Evolutionary conservation across 768 basidiomycete species (phyloP), one percentile per base, ranked within the genome.

Genomic region (Neoboletus subvelutipes): DNA sequence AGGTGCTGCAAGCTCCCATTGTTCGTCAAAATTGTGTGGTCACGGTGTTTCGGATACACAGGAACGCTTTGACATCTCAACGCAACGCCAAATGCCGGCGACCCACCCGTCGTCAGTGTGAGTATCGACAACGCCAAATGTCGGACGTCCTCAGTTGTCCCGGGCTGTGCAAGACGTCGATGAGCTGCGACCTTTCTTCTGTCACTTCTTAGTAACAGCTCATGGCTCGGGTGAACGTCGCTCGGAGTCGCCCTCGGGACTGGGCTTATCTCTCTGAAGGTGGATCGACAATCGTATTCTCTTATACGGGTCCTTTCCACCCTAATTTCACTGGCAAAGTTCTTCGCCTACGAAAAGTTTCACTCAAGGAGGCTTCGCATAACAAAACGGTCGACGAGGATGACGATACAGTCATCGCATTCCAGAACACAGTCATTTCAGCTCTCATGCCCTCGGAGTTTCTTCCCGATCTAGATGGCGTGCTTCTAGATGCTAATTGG

Each of bases 261-360:
- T 98, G 95, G 94, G 74, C 68, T 59, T 98, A 98, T 68, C 75
- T 93, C 22, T 87, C 92, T 0, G 96, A 98, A 76, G 96, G 96
- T n/a, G 92, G 90, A 20, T 89, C 92, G 20, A 89, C 92, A 7
- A 83, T 93, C 62, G 92, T 98, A 17, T 92, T 94, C 71, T 84
- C 90, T 9, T 96, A 95, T 67, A 62, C 66, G 11, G 92, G 94
- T 0, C 77, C 81, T 20, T 48, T 67, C 8, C 71, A 82, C 60
- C 70, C 80, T 2, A 55, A 69, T 9, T 88, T 87, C 68, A 71
- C 79, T 50, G 83, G 83, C 11, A 90, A 76, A 40, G 88, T 91
- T 1, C 77, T 98, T 26, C 83, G 95, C 11, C 75, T 98, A 53
- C 81, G 88, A 54, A 98, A 98, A 71, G 61, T 70, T 17, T 50